Percentiles rank a stretch among this genome's conserved stretches.
Conservation (phyloP, 495 filamentous ascomycete species). For the Hyaloscypha variabilis region DNA sequence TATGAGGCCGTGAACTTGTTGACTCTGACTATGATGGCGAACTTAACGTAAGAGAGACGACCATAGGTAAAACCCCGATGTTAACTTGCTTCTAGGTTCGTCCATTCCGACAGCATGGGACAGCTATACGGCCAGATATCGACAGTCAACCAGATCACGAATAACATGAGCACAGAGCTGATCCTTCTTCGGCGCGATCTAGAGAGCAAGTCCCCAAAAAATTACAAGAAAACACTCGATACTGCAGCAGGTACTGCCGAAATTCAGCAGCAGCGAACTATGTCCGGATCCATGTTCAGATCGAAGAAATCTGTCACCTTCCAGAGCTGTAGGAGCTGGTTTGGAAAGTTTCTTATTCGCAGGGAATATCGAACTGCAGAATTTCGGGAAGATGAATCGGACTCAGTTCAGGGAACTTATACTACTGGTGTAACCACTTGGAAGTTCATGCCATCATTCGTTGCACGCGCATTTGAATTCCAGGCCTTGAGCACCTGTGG, state of each 20-base stretch:
- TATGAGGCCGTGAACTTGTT: not conserved
- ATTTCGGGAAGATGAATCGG: not conserved
- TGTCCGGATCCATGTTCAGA: not conserved
- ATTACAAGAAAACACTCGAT: not conserved
- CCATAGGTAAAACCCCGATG: no score
- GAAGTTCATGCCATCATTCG: not conserved
- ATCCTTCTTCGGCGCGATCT: not conserved
- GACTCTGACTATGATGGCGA: constrained; percentile 2
- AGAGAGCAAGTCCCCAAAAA: not conserved
- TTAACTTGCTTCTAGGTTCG: not conserved
- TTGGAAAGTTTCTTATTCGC: not conserved
- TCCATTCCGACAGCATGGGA: not conserved
- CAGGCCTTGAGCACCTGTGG: not conserved
- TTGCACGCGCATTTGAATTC: not conserved
- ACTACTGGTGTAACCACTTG: not conserved
- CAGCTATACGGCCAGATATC: not conserved
- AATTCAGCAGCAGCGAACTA: not conserved
- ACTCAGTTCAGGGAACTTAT: not conserved
- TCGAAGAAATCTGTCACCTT: not conserved
- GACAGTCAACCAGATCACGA: not conserved
- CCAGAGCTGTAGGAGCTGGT: not conserved
- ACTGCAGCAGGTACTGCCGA: not conserved
- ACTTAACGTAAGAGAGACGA: not conserved
- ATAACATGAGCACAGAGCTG: not conserved
- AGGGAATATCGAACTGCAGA: not conserved